Base-by-base conservation (phyloP, 352 stramenopile genomes). In the Globisporangium radiosum region DNA sequence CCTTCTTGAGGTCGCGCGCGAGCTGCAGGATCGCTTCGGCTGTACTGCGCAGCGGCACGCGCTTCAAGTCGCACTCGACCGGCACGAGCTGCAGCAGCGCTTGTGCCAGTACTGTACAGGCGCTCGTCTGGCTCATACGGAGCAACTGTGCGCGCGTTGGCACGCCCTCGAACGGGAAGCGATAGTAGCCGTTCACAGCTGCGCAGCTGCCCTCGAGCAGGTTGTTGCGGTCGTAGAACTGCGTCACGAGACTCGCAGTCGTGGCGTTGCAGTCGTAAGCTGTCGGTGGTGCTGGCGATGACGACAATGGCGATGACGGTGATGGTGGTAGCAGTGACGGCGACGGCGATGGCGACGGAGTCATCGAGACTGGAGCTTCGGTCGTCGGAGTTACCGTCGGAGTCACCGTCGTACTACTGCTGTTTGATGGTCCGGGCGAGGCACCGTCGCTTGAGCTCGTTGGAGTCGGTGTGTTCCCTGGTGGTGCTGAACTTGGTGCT, bases 141-240 rank as follows among this genome's bases (percentile, higher is more conserved):
- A 60, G 52, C 7, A 68, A 54, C 54, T 71, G 60, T 17, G 54
- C 42, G 19, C 40, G 54, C 13, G 64, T 56, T 40, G 65, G 65
- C 9, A 14, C 37, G n/a, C 60, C 56, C n/a, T 63, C 61, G 42
- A 68, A 68, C 33, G 65, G 65, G 43, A 68, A 71, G n/a, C 56
- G 55, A 49, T 68, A 68, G 52, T 59, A 58, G 37, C 51, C 51
- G 49, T 59, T 67, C 17, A 37, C 60, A 1, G 52, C 25, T 15
- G 60, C 33, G 38, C 65, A 71, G 4, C 64, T 62, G 25, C 60
- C 56, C n/a, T 65, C 53, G 11, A 68, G 39, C 17, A 57, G 33
- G 39, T 65, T 58, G 56, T 71, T 71, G 48, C 56, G 62, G 19
- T 62, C 56, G 56, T 65, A 71, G 42, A 64, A 50, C 1, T 59